Base-by-base conservation (phyloP, 768 basidiomycete species). In the Neoboletus subvelutipes region DNA sequence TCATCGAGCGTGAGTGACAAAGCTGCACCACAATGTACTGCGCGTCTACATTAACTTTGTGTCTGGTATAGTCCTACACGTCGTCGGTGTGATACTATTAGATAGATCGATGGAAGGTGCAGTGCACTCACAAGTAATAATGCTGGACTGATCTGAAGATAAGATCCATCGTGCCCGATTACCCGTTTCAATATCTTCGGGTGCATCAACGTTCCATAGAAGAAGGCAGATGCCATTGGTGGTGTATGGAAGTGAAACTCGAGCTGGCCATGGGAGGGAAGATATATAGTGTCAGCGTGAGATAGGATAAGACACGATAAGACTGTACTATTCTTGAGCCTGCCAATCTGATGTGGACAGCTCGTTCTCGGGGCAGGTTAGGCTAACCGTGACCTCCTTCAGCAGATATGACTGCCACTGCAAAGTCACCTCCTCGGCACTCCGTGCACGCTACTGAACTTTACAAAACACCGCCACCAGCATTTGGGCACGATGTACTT, bases 121-220 rank as follows among this genome's bases (percentile, higher is more conserved):
- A 20, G 46, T 22, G 9, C 29, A 69, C 84, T 67, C 59, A 92
- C 92, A 66, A 82, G 75, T 9, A 97, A 70, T 8, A 94, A 67
- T 6, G 92, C 94, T 39, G 90, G 86, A 58, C 85, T 84, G 45
- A 90, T 80, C 51, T 82, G 67, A 3, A 96, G 77, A 59, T 85
- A 76, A 9, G 73, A 63, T 9, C 87, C 90, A 45, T 84, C 76
- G 63, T 90, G 85, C 8, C 78, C 78, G 43, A 97, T 84, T 8
- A 97, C 93, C 20, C 86, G 77, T 55, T 77, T 81, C 39, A 97
- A 76, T 65, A 98, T 88, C 49, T 82, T 82, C 7, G 94, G 93
- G 64, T 94, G 92, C 79, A 95, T 85, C 22, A 98, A 76, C 0
- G 92, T 96, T 13, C 95, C 95, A 71, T 95, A 94, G 76, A 93